These are phyloP conservation scores for Hyphodiscus sp. DNA, from an alignment of 2,329 filamentous ascomycete genomes.

Conservation along the genomic window DNA sequence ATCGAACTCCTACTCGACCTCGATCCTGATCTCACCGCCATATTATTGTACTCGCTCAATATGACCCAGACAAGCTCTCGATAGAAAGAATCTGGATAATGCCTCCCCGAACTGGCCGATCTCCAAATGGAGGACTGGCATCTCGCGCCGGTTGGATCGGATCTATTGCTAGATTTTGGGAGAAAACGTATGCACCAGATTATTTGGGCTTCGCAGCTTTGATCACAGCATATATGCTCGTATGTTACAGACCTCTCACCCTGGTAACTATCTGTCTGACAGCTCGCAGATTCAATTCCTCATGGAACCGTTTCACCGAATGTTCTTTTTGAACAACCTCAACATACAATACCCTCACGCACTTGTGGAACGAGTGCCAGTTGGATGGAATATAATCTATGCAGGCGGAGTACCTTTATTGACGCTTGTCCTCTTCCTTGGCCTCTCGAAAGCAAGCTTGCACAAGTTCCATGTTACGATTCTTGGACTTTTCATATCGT, in stretches of 20 bases:
- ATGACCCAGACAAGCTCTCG: background rate
- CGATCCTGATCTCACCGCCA: no score
- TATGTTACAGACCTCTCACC: conserved; percentile 30
- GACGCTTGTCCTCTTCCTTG: conserved; percentile 60
- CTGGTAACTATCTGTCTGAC: background rate
- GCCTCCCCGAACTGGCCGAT: conserved; percentile 13
- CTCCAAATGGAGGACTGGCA: conserved; percentile 18
- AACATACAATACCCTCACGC: conserved; percentile 84
- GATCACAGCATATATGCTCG: conserved; percentile 58
- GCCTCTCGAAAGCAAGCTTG: conserved; percentile 51
- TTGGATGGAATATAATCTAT: conserved; percentile 60
- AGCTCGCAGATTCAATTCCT: conserved; percentile 38
- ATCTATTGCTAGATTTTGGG: conserved; percentile 30
- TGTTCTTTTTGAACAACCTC: conserved; percentile 85
- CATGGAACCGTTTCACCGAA: conserved; percentile 82
- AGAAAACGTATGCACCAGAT: conserved; percentile 79
- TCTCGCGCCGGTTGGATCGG: conserved; percentile 24
- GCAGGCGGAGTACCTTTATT: conserved; percentile 65
- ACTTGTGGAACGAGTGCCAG: conserved; percentile 72
- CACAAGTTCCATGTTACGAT: conserved; percentile 84
- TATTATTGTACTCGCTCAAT: background rate
- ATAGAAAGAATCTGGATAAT: background rate
- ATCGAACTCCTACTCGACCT: background rate
- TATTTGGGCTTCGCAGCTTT: conserved; percentile 73
- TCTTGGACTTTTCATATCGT: conserved; percentile 69